Evolutionary conservation across 768 basidiomycete species (phyloP), one percentile per base, ranked within the genome.

Genomic region (Mycena haematopus): DNA sequence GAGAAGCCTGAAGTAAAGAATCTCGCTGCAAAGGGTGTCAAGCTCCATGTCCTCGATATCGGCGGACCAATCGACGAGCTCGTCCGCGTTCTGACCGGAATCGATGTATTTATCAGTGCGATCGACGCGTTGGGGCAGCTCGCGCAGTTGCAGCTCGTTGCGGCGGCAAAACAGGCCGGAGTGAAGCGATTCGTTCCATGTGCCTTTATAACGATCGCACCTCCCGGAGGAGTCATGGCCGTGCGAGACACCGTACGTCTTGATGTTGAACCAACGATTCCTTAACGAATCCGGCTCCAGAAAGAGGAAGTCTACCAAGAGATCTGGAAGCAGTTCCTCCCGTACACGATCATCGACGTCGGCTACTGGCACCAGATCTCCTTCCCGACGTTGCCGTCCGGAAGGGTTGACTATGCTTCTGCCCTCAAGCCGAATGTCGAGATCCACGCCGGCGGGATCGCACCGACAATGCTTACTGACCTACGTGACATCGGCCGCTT

Each of bases 291-390:
- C n/a, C 22, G 1, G 8, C 4, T 19, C 5, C 46, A 76, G 74
- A 76, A 75, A 73, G 63, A 70, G 4, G 65, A 53, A 4, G 68
- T 75, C 25, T 69, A 67, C 31, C 66, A 71, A 13, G 71, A 69
- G 42, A 53, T 75, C 52, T 45, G 66, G n/a, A 65, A 65, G 15
- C 65, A 69, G 19, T 70, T 63, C 38, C 52, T 73, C 13, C 59
- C 65, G 3, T 71, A 76, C 55, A n/a, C n/a, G n/a, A n/a, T n/a
- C n/a, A n/a, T n/a, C n/a, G n/a, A n/a, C n/a, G n/a, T n/a, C n/a
- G n/a, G 46, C 3, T 47, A 27, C 25, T 47, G 46, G 46, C 46
- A 47, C 46, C 46, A 47, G 17, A 25, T 47, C 22, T 47, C 46
- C 24, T 47, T 47, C 46, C 46, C 46, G 3, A 47, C 46, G 14